Percentiles rank a stretch among this genome's conserved stretches.
phyloP scores from a whole-genome alignment of 805 yeast genomes.

The Candida fluviatilis region DNA sequence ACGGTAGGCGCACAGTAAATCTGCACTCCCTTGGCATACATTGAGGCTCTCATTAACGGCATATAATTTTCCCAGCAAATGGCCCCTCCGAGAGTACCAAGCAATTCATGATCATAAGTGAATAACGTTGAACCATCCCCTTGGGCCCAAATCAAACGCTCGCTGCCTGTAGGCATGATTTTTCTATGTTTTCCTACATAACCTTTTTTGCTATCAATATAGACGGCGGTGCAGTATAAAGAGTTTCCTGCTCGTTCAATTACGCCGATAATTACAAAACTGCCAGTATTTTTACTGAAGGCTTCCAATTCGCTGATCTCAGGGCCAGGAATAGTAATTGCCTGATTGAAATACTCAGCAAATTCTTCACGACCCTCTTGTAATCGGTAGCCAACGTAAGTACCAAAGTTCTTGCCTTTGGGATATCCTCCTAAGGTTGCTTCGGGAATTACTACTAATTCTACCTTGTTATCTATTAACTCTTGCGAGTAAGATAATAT shows the following conservation, averaged over 20 bases:
- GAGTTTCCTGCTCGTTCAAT: constrained; percentile 35
- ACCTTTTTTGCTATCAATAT: constrained; percentile 35
- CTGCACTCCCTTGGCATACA: constrained; percentile 40
- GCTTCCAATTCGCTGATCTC: constrained; percentile 30
- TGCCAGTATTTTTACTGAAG: constrained; percentile 28
- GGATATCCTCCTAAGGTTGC: constrained; percentile 47
- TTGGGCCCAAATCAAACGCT: constrained; percentile 42
- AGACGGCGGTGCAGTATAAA: constrained; percentile 38
- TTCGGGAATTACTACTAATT: constrained; percentile 43
- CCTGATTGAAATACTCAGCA: constrained; percentile 28
- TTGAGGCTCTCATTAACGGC: constrained; percentile 37
- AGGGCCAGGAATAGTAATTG: constrained; percentile 32
- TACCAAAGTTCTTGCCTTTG: constrained; percentile 40
- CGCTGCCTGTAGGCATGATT: constrained; percentile 42
- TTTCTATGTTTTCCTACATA: constrained; percentile 39
- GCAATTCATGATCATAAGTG: constrained; percentile 24
- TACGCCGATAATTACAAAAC: constrained; percentile 36
- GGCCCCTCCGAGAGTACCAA: constrained; percentile 39
- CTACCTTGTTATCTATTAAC: constrained; percentile 24
- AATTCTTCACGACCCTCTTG: constrained; percentile 40
- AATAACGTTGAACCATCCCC: constrained; percentile 45
- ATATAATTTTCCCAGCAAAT: constrained; percentile 47
- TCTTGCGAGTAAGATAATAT: constrained; percentile 35
- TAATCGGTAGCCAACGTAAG: constrained; percentile 38
- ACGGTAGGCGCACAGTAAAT: constrained; percentile 40